phyloP scores from a whole-genome alignment of 75 land plant genomes.

The Picea glauca region DNA sequence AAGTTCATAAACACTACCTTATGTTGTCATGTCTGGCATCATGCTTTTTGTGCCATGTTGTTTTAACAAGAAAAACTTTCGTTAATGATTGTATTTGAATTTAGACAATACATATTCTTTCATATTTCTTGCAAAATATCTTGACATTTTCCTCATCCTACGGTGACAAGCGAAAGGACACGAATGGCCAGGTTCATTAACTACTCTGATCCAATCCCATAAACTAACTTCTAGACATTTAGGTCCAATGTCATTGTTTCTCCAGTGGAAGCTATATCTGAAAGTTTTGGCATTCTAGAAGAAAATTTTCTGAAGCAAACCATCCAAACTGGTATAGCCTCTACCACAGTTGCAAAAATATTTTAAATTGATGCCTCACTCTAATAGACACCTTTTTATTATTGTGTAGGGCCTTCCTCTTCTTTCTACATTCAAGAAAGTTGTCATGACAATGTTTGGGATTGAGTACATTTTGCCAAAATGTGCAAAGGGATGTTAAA shows the following conservation, averaged over 20 bases:
- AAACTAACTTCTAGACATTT: no score
- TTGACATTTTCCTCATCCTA: not conserved
- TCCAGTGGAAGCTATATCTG: no score
- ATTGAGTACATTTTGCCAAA: not conserved
- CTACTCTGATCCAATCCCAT: not conserved
- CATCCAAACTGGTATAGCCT: not conserved
- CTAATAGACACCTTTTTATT: not conserved
- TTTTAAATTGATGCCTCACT: not conserved
- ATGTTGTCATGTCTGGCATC: not conserved
- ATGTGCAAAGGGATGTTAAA: not conserved
- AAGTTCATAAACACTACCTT: not conserved
- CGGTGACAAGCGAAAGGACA: not conserved
- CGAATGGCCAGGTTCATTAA: not conserved
- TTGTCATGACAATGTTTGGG: not conserved
- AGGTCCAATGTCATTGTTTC: no score
- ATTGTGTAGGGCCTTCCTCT: not conserved
- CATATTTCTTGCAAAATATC: not conserved
- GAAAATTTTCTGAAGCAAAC: not conserved
- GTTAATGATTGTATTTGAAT: not conserved
- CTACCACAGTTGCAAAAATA: not conserved
- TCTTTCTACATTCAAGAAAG: not conserved
- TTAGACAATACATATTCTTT: not conserved
- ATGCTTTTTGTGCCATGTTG: not conserved
- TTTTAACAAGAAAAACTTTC: not conserved
- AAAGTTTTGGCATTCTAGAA: not conserved